Percentiles rank a stretch among this genome's conserved stretches.
Evolutionary conservation across 257 asterid genomes (phyloP).

Genomic region (Gardenia jasminoides): DNA sequence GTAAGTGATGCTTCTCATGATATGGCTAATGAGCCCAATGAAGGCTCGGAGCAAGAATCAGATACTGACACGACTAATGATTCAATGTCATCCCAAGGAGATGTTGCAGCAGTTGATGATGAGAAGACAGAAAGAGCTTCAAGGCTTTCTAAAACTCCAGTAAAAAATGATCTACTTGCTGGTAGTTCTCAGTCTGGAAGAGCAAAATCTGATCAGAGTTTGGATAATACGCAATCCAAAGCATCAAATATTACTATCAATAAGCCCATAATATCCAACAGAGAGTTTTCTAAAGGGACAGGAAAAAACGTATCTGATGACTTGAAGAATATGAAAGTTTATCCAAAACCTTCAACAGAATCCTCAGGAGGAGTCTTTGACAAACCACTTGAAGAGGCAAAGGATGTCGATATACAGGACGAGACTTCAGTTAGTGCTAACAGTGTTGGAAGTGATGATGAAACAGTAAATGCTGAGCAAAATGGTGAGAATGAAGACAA

Average conservation of each 20-base stretch:
- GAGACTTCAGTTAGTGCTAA: conserved; percentile 45
- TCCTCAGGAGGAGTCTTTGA: conserved; percentile 49
- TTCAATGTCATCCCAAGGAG: conserved; percentile 74
- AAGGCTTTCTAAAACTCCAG: conserved; percentile 24
- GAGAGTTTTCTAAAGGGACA: conserved; percentile 32
- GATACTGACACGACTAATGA: conserved; percentile 63
- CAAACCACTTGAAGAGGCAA: conserved; percentile 41
- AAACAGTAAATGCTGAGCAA: conserved; percentile 38
- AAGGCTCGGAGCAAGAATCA: conserved; percentile 56
- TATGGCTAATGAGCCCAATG: conserved; percentile 47
- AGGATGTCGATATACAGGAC: conserved; percentile 42
- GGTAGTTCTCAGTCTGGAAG: conserved; percentile 32
- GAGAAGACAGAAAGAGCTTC: conserved; percentile 46
- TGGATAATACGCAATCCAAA: conserved; percentile 26
- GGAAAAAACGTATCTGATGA: conserved; percentile 40
- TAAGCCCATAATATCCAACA: conserved; percentile 34
- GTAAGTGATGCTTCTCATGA: conserved; percentile 44
- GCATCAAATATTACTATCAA: conserved; percentile 40
- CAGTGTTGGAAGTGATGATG: conserved; percentile 54
- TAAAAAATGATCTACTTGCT: conserved; percentile 34
- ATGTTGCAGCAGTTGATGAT: conserved; percentile 53
- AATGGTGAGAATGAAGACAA: conserved; percentile 35
- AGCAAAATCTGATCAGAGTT: conserved; percentile 40
- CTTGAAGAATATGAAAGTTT: conserved; percentile 57
- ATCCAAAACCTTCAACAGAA: conserved; percentile 62